phyloP scores from a whole-genome alignment of 2,329 filamentous ascomycete species.

The Phyllosticta citrichinensis region DNA sequence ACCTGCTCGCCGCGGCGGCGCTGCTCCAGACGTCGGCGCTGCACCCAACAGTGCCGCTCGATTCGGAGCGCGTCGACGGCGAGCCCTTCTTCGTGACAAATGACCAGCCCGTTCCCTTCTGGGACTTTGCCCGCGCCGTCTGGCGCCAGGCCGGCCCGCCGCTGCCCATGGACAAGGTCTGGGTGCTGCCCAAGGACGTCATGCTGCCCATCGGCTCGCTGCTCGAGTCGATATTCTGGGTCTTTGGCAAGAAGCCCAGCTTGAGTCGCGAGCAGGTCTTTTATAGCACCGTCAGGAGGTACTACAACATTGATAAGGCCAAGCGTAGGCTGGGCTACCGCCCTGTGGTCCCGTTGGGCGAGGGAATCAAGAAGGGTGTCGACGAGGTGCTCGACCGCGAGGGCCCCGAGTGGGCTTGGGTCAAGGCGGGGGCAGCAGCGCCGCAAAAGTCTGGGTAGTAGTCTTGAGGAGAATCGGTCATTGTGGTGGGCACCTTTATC shows the following conservation, averaged over 20 bases:
- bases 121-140: conserved; percentile 38
- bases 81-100: conserved; percentile 45
- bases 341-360: conserved; percentile 56
- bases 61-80: conserved; percentile 37
- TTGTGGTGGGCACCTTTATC: not conserved
- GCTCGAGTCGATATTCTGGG: conserved; percentile 37
- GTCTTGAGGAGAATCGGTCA: not conserved
- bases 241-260: conserved; percentile 35
- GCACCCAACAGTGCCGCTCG: conserved; percentile 29
- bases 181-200: conserved; percentile 33
- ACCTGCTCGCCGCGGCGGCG: conserved; percentile 40
- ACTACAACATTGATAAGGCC: conserved; percentile 69
- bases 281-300: conserved; percentile 65
- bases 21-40: conserved; percentile 36
- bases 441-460: not conserved
- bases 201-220: conserved; percentile 33
- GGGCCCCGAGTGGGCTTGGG: conserved; percentile 8
- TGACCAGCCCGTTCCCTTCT: conserved; percentile 40
- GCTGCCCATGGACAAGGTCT: conserved; percentile 28
- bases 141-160: conserved; percentile 36
- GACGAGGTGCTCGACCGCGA: conserved; percentile 24
- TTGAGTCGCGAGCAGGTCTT: conserved; percentile 41
- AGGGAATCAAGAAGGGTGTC: conserved; percentile 45
- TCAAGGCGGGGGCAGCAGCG: conserved; percentile 1
- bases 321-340: conserved; percentile 58